These are phyloP conservation scores for Aspergillus bridgeri DNA, from an alignment of 495 filamentous ascomycete genomes.

Conservation along the genomic window DNA sequence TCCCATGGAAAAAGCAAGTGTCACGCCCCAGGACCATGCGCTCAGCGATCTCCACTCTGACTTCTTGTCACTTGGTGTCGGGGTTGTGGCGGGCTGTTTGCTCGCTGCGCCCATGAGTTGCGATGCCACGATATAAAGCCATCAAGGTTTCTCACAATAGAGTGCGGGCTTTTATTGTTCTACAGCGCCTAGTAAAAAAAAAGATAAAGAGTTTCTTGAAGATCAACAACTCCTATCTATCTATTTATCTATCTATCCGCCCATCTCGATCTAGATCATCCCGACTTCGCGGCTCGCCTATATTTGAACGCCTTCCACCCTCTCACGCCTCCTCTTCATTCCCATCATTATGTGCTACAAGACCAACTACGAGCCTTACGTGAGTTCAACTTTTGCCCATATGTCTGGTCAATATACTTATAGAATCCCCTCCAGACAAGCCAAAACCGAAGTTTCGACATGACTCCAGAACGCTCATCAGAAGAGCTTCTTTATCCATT, in stretches of 20 bases:
- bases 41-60: conserved; percentile 2
- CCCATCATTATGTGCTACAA: conserved; percentile 39
- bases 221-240: background rate
- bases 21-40: conserved; percentile 15
- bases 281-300: background rate
- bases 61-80: conserved; percentile 7
- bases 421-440: conserved; percentile 11
- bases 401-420: background rate
- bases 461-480: conserved; percentile 27
- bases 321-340: conserved; percentile 4
- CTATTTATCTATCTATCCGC: background rate
- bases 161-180: conserved; percentile 2
- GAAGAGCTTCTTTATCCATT: conserved; percentile 39
- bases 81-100: conserved; percentile 1
- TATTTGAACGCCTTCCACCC: background rate
- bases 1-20: conserved; percentile 13
- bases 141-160: conserved; percentile 15
- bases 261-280: conserved; percentile 3
- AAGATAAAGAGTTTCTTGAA: background rate
- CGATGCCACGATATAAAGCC: conserved; percentile 17
- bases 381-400: conserved; percentile 17
- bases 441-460: conserved; percentile 21
- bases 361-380: conserved; percentile 45
- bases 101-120: conserved; percentile 4
- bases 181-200: background rate